These are phyloP conservation scores for Cryptosporidium baileyi DNA, from an alignment of 169 alveolate genomes.

Conservation along the genomic window DNA sequence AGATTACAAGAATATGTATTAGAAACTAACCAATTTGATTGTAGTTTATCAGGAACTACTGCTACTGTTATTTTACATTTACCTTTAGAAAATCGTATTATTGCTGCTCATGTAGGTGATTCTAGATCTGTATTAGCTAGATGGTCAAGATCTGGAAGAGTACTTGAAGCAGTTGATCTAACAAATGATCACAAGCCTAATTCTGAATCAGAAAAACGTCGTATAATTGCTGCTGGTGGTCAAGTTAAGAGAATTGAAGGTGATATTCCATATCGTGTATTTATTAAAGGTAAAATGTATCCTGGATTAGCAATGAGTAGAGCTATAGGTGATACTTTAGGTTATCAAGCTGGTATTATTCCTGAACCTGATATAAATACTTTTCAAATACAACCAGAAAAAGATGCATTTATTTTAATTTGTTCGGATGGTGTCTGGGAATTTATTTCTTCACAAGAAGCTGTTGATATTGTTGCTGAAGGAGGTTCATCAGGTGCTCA, in stretches of 20 bases:
- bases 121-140: constrained; percentile 84
- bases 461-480: constrained; percentile 78
- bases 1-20: constrained; percentile 72
- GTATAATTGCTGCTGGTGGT: constrained; percentile 85
- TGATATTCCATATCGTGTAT: constrained; percentile 86
- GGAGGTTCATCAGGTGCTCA: constrained; percentile 77
- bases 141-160: constrained; percentile 73
- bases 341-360: constrained; percentile 85
- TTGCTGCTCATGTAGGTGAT: constrained; percentile 87
- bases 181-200: constrained; percentile 86
- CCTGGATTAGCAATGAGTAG: constrained; percentile 93
- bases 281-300: constrained; percentile 78
- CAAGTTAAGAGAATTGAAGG: constrained; percentile 82
- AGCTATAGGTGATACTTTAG: constrained; percentile 89
- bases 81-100: constrained; percentile 72
- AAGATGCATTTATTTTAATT: constrained; percentile 77
- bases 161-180: constrained; percentile 75
- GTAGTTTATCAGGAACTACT: constrained; percentile 81
- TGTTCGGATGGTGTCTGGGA: constrained; percentile 89
- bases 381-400: constrained; percentile 69
- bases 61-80: constrained; percentile 75
- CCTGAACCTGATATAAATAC: constrained; percentile 80
- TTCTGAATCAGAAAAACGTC: constrained; percentile 79
- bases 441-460: constrained; percentile 83
- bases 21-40: constrained; percentile 77